Evolutionary conservation across 805 yeast genomes (phyloP), one percentile per base, ranked within the genome.

Genomic region (Ogataea polymorpha): DNA sequence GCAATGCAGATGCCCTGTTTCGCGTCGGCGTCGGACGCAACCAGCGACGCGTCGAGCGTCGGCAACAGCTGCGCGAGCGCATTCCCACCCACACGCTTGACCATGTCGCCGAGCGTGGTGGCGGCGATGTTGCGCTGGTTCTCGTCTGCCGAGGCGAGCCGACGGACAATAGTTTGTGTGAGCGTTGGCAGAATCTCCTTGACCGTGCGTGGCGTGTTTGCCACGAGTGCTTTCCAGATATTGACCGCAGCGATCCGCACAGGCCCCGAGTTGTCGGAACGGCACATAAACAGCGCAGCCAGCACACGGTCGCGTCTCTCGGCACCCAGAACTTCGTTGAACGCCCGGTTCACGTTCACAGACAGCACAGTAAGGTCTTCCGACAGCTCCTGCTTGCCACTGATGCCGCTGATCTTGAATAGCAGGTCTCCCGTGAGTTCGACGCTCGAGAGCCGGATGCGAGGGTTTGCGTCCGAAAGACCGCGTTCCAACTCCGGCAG

Each of bases 1-100:
- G 99, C 99, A 61, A 91, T 80, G 71, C 99, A 93, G 37, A 93
- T 87, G 71, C 99, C 99, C 68, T 90, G 95, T 59, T 86, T 86
- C 26, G 95, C 83, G 59, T 83, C 93, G n/a, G 86, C 68, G 54
- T 85, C 93, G n/a, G 72, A 67, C 12, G 69, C 56, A 39, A 70
- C 59, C 48, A 85, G 66, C 1, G 87, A 75, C 28, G 74, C 76
- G 51, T 86, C 84, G 53, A 91, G 69, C 4, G 95, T 84, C 31
- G 99, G 99, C 45, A 93, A 69, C 47, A 93, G 67, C 59, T 86
- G 88, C 2, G 87, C 70, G 48, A 93, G 73, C 0, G 96, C 95
- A 53, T 82, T 82, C 21, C 87, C 79, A 46, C 97, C 97, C 42
- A 89, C 96, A 57, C 99, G 77, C 57, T 91, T 86, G 32, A 89